Base-by-base conservation (phyloP, 441 rosid species). In the Jatropha podagrica region DNA sequence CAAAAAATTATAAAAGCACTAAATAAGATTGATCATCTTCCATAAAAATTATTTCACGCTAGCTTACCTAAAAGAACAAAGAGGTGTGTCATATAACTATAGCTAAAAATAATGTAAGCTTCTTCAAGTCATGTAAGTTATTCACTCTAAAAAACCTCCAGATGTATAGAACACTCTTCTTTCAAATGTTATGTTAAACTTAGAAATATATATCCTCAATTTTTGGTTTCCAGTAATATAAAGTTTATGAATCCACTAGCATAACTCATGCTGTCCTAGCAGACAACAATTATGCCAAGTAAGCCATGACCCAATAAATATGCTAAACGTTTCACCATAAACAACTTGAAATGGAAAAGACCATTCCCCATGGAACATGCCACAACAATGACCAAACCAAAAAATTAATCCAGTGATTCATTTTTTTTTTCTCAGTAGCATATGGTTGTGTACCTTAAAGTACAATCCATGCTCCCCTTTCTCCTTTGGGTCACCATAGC, bases 401-500 rank as follows among this genome's bases (percentile, higher is more conserved):
- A 62, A 37, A 6, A 4, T 12, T 62, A 62, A 62, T 7, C 3
- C 6, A 62, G n/a, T 1, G 6, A 0, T 62, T 62, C 48, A 44
- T 32, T 59, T 38, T 9, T 23, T 26, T 59, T 9, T 26, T 59
- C 9, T 26, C 58, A 8, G 15, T 59, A 9, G 15, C 7, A 26
- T 26, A 59, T 27, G 41, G 3, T 14, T 27, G 13, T 27, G n/a
- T 82, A 89, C 98, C 93, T 86, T 85, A 4, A 91, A 78, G 73
- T 88, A 56, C 60, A 94, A 61, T 20, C 85, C 89, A 12, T 73
- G 64, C 23, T 87, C 74, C 56, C 71, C 26, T 27, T 51, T 79
- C 55, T 79, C 77, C 0, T 84, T 83, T 0, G 91, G 91, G 65
- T 89, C 86, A 23, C 97, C 92, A 27, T 81, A 89, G 72, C 86